phyloP scores from a whole-genome alignment of 2,329 filamentous ascomycete species.

The Aureobasidium sp. region DNA sequence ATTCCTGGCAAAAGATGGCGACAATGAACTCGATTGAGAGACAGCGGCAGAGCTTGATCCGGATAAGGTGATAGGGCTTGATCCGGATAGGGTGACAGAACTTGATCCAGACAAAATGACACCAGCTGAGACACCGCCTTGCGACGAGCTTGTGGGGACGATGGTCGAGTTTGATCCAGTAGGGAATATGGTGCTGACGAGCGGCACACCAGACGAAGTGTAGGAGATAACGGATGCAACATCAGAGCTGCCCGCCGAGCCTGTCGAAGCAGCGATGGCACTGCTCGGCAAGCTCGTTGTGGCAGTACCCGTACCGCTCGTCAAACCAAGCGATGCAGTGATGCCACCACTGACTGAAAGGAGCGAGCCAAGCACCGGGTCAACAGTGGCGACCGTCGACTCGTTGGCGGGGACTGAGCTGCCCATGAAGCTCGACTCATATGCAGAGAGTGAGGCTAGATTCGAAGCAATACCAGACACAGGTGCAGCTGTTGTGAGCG shows the following conservation, averaged over 20 bases:
- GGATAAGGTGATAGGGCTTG: not conserved
- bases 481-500: constrained; percentile 22
- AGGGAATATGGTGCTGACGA: not conserved
- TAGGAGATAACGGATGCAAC: not conserved
- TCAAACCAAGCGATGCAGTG: too few relatives aligned
- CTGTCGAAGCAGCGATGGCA: not conserved
- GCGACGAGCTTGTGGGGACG: not conserved
- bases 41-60: not conserved
- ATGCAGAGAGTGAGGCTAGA: not conserved
- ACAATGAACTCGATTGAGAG: not conserved
- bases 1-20: constrained; percentile 12
- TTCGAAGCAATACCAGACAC: constrained; percentile 20
- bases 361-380: not conserved
- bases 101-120: not conserved
- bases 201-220: not conserved
- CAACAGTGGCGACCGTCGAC: not conserved
- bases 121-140: not conserved
- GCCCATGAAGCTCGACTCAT: not conserved
- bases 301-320: too few relatives aligned
- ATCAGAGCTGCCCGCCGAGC: not conserved
- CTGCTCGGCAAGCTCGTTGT: too few relatives aligned
- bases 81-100: not conserved
- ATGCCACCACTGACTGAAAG: not conserved
- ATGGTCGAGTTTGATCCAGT: constrained; percentile 1
- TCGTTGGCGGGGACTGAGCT: not conserved